Evolutionary conservation across 2,329 filamentous ascomycete genomes (phyloP).

Genomic region (Clonostachys solani): DNA sequence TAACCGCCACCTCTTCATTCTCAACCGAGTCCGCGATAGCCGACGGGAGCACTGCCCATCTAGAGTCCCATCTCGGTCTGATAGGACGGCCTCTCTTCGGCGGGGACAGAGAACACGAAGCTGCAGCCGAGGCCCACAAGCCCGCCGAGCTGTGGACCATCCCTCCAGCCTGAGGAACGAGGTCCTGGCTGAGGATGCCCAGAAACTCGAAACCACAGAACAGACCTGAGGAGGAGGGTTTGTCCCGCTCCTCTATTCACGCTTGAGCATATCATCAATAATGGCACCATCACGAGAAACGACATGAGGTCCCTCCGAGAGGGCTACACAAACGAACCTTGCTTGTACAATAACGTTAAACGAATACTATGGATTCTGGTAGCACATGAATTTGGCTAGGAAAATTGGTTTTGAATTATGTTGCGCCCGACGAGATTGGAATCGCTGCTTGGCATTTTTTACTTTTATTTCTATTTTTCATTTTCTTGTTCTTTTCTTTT

Average conservation of each 20-base stretch:
- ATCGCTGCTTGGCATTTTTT: too few species aligned
- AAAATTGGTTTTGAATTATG: too few species aligned
- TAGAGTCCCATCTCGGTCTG: constrained; percentile 25
- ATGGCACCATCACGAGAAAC: neutral
- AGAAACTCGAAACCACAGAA: too few species aligned
- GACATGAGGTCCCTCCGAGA: neutral
- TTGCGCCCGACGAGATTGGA: too few species aligned
- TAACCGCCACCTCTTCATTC: constrained; percentile 32
- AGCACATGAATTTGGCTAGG: too few species aligned
- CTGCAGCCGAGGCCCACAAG: constrained; percentile 25
- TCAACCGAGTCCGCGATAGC: constrained; percentile 30
- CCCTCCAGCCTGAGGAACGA: constrained; percentile 27
- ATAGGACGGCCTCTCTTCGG: constrained; percentile 18
- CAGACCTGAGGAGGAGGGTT: neutral
- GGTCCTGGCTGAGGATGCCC: constrained; percentile 12
- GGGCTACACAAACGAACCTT: neutral
- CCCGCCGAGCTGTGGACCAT: constrained; percentile 16
- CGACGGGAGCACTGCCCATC: constrained; percentile 39
- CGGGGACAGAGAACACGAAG: constrained; percentile 32
- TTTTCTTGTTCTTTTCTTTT: too few species aligned
- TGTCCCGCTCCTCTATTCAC: neutral
- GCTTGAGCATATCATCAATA: neutral
- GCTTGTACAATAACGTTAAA: too few species aligned
- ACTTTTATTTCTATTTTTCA: too few species aligned
- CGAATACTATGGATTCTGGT: too few species aligned